A percentile compares a stretch with the other conserved stretches of the same genome.
These are phyloP conservation scores for Talaromyces ruber DNA, from an alignment of 495 filamentous ascomycete genomes.

Conservation along the genomic window DNA sequence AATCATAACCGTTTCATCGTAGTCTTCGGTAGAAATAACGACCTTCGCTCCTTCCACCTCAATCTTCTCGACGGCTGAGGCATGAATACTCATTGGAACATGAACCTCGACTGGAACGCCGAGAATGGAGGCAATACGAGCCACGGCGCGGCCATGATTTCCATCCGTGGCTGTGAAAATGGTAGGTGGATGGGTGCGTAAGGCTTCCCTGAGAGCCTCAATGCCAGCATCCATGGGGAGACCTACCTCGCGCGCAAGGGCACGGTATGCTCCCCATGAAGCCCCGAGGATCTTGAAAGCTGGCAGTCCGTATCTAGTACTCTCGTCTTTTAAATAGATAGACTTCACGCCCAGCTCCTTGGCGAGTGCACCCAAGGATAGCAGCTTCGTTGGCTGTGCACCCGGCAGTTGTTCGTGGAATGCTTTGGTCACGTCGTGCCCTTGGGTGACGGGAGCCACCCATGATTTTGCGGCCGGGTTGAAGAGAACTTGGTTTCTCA, in stretches of 20 bases:
- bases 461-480: not conserved
- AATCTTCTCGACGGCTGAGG: conserved; percentile 43
- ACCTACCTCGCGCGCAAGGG: conserved; percentile 32
- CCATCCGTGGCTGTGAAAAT: conserved; percentile 56
- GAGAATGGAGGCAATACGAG: conserved; percentile 52
- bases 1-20: conserved; percentile 48
- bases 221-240: conserved; percentile 35
- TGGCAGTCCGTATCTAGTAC: conserved; percentile 50
- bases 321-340: conserved; percentile 54
- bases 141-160: conserved; percentile 64
- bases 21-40: conserved; percentile 41
- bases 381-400: conserved; percentile 41
- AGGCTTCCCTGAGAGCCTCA: conserved; percentile 17
- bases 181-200: conserved; percentile 9
- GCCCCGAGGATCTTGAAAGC: conserved; percentile 74
- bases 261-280: conserved; percentile 59
- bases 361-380: conserved; percentile 42
- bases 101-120: conserved; percentile 42
- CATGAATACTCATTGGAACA: conserved; percentile 46
- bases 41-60: conserved; percentile 48
- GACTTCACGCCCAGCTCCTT: conserved; percentile 42
- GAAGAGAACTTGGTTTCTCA: not conserved
- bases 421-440: not conserved
- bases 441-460: not conserved
- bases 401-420: conserved; percentile 47